These are phyloP conservation scores for Penicillium psychrosexuale DNA, from an alignment of 2,329 filamentous ascomycete species.

Conservation along the genomic window DNA sequence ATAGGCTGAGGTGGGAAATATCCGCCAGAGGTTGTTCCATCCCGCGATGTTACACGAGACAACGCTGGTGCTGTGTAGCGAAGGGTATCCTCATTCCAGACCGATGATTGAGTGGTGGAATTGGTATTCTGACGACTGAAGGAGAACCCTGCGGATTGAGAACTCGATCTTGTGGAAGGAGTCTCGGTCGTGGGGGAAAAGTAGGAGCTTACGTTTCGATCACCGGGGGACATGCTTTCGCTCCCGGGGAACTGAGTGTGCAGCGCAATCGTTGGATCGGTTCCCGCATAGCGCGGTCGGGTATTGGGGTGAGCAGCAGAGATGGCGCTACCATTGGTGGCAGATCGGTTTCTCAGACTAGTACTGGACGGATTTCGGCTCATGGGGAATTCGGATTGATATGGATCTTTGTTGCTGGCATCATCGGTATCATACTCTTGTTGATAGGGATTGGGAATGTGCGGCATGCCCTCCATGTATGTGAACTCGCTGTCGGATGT, in stretches of 20 bases:
- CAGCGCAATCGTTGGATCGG: slow-evolving; percentile 63
- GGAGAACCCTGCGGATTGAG: slow-evolving; percentile 61
- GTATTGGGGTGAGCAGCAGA: slow-evolving; percentile 42
- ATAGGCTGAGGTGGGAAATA: slow-evolving; percentile 63
- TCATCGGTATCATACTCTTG: slow-evolving; percentile 57
- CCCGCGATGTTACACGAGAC: slow-evolving; percentile 74
- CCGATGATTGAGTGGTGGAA: slow-evolving; percentile 45
- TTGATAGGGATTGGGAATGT: slow-evolving; percentile 78
- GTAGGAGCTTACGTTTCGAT: slow-evolving; percentile 73
- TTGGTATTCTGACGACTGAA: slow-evolving; percentile 74
- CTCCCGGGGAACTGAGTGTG: slow-evolving; percentile 56
- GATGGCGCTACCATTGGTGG: slow-evolving; percentile 59
- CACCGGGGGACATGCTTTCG: slow-evolving; percentile 57
- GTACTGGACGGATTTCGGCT: slow-evolving; percentile 70
- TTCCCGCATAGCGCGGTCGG: slow-evolving; percentile 68
- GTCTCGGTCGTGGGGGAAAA: slow-evolving; percentile 80
- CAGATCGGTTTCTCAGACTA: slow-evolving; percentile 72
- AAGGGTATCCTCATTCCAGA: slow-evolving; percentile 69
- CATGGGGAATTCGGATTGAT: slow-evolving; percentile 51
- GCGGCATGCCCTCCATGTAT: slow-evolving; percentile 68
- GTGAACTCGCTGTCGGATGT: slow-evolving; percentile 70
- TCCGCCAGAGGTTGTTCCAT: slow-evolving; percentile 63
- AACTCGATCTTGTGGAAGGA: slow-evolving; percentile 56
- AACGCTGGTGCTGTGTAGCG: slow-evolving; percentile 87
- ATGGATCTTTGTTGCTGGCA: slow-evolving; percentile 34